A percentile compares a stretch with the other conserved stretches of the same genome.
Evolutionary conservation across 2,329 filamentous ascomycete species (phyloP).

Genomic region (Leptosphaerulina australis): DNA sequence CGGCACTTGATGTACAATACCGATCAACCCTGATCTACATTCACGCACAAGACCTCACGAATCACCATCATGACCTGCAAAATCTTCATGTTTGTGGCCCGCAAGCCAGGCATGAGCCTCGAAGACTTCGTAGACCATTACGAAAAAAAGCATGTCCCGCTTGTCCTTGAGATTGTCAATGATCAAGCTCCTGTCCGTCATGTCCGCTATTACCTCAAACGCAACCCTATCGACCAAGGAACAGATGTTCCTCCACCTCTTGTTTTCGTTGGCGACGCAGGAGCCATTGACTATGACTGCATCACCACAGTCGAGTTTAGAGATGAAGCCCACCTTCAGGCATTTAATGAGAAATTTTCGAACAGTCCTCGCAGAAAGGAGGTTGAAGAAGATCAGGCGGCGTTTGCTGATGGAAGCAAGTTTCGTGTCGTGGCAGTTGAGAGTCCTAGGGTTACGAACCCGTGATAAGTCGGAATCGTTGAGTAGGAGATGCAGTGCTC

Average conservation of each 20-base stretch:
- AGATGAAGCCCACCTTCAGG: slow-evolving; percentile 25
- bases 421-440: slow-evolving; percentile 25
- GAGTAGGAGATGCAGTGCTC: background rate
- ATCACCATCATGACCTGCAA: slow-evolving; percentile 25
- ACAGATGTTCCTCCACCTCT: slow-evolving; percentile 5
- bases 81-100: slow-evolving; percentile 25
- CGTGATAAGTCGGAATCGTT: slow-evolving; percentile 1
- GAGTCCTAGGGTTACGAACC: slow-evolving; percentile 22
- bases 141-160: slow-evolving; percentile 31
- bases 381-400: slow-evolving; percentile 19
- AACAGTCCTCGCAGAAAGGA: slow-evolving; percentile 13
- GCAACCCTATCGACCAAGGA: slow-evolving; percentile 7
- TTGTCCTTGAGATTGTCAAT: slow-evolving; percentile 28
- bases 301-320: slow-evolving; percentile 27
- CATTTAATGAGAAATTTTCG: slow-evolving; percentile 20
- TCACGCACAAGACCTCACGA: background rate
- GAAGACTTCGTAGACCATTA: slow-evolving; percentile 32
- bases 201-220: slow-evolving; percentile 32
- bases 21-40: background rate
- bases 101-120: slow-evolving; percentile 25
- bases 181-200: slow-evolving; percentile 29
- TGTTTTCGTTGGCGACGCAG: slow-evolving; percentile 15
- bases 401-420: slow-evolving; percentile 21
- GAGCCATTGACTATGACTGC: slow-evolving; percentile 25
- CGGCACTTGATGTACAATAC: background rate